Base-by-base conservation (phyloP, 805 yeast species). In the Lachancea nothofagi region DNA sequence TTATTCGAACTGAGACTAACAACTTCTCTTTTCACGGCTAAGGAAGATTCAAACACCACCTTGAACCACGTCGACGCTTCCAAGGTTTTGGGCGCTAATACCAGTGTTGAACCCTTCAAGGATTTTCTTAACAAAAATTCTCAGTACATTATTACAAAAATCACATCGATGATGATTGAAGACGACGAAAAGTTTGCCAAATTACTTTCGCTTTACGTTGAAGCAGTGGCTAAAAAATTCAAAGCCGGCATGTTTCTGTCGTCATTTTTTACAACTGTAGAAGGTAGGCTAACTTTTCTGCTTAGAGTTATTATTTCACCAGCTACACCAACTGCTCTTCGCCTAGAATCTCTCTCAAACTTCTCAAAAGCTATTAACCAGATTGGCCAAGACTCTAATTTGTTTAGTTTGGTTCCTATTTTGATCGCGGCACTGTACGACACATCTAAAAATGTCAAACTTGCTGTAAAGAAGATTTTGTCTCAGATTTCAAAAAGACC, bases 1-100 rank as follows among this genome's bases (percentile, higher is more conserved):
- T 48, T 67, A 4, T 63, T 80, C 21, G 89, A 81, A 64, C 74
- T 87, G 69, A 70, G 72, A 39, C 64, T 86, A 33, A 83, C 85
- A 62, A 71, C 82, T 1, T 78, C 89, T 0, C 61, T 87, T 37
- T 58, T 61, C 26, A 45, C 50, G 2, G 43, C 41, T 7, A 52
- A 50, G 9, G 50, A 46, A 8, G 40, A 39, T 14, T 13, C 36
- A 4, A 50, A 41, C 43, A 49, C 46, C 42, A 46, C 55, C 7
- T 53, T 54, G 13, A 50, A 55, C 12, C 65, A 61, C 18, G 53
- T 63, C 8, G 50, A 51, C 15, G 36, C 54, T 10, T 55, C 61
- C 31, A 59, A 57, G 26, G 44, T 50, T 24, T 41, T 47, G 13
- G 57, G 56, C 24, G 51, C 49, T 14, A 53, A 45, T 24, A 46